These are phyloP conservation scores for Colletotrichum endophyticum DNA, from an alignment of 2,329 filamentous ascomycete genomes.

Conservation along the genomic window DNA sequence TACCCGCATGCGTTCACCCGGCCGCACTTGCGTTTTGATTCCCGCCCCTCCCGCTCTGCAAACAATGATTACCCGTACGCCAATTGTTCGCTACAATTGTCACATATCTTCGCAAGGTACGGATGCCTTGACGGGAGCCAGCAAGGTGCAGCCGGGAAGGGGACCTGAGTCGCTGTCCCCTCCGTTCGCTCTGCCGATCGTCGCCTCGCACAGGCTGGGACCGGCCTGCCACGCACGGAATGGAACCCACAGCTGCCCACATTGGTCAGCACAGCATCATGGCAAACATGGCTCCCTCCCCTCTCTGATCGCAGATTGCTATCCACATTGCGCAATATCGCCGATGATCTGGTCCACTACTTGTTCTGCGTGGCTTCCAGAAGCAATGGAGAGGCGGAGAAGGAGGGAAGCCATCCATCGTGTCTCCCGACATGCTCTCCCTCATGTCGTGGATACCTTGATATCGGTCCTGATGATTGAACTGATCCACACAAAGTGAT, in stretches of 20 bases:
- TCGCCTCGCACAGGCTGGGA: slow-evolving; percentile 9
- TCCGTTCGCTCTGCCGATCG: slow-evolving; percentile 7
- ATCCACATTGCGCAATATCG: slow-evolving; percentile 15
- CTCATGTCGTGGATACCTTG: background rate
- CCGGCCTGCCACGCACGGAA: slow-evolving; percentile 12
- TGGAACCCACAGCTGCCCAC: background rate
- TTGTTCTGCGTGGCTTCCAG: slow-evolving; percentile 16
- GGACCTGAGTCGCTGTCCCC: background rate
- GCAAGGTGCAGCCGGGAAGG: background rate
- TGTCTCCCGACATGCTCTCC: background rate
- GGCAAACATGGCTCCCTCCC: slow-evolving; percentile 9
- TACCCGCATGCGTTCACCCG: background rate
- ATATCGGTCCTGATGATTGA: background rate
- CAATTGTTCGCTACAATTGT: background rate
- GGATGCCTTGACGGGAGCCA: background rate
- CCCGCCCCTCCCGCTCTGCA: background rate
- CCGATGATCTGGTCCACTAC: slow-evolving; percentile 13
- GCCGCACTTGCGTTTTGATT: background rate
- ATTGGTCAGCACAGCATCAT: slow-evolving; percentile 7
- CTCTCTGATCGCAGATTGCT: slow-evolving; percentile 8
- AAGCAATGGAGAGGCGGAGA: slow-evolving; percentile 16
- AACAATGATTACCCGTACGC: background rate
- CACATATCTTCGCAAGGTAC: background rate
- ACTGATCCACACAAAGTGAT: background rate
- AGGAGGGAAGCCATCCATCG: background rate